phyloP scores from a whole-genome alignment of 352 stramenopile species.

The Pythium chondricola region DNA sequence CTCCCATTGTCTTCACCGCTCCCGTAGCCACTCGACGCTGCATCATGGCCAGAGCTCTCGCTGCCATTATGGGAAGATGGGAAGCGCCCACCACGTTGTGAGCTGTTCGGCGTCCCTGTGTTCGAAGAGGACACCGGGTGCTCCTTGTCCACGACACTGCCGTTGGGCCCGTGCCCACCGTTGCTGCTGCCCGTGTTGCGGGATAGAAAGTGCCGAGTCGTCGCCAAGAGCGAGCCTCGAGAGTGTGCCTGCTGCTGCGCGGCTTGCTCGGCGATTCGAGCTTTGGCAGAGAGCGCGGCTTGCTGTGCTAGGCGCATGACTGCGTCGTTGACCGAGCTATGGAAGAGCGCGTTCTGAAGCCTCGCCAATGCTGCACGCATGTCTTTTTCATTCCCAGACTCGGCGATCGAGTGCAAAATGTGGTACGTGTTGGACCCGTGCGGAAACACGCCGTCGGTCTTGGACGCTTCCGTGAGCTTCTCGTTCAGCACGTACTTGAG shows the following conservation, averaged over 20 bases:
- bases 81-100: too few species aligned
- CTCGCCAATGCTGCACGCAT: slow-evolving; percentile 53
- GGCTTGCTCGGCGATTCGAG: slow-evolving; percentile 74
- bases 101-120: too few species aligned
- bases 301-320: slow-evolving; percentile 82
- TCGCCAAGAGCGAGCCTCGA: slow-evolving; percentile 60
- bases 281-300: slow-evolving; percentile 70
- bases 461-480: slow-evolving; percentile 64
- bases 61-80: slow-evolving; percentile 21
- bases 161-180: not conserved
- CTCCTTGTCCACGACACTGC: slow-evolving; percentile 10
- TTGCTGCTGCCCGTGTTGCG: slow-evolving; percentile 16
- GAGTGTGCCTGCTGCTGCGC: slow-evolving; percentile 61
- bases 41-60: slow-evolving; percentile 31
- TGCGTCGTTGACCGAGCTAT: slow-evolving; percentile 64
- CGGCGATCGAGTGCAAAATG: slow-evolving; percentile 33
- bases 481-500: slow-evolving; percentile 71
- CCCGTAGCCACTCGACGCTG: slow-evolving; percentile 22
- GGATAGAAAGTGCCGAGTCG: slow-evolving; percentile 64
- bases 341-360: slow-evolving; percentile 64
- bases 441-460: slow-evolving; percentile 62
- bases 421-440: slow-evolving; percentile 63
- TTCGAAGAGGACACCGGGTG: not conserved
- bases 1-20: slow-evolving; percentile 31
- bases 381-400: slow-evolving; percentile 38